Conservation (phyloP, 2,329 filamentous ascomycete genomes). For the Thermoascus crustaceus region DNA sequence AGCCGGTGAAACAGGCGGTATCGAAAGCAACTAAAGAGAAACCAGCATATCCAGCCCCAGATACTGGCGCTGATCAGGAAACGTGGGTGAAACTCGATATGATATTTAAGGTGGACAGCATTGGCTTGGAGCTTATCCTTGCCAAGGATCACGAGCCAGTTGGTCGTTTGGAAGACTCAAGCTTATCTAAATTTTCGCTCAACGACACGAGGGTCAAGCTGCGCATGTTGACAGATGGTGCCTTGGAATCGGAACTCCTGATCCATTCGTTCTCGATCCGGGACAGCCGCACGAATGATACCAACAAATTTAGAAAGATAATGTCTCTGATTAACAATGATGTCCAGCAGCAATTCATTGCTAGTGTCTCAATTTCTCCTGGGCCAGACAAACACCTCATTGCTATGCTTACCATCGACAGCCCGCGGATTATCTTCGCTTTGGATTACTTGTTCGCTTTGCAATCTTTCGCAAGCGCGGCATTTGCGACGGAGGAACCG, state of each 20-base stretch:
- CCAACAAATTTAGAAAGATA: slow-evolving; percentile 94
- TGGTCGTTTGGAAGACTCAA: slow-evolving; percentile 67
- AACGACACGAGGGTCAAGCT: slow-evolving; percentile 89
- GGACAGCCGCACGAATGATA: slow-evolving; percentile 79
- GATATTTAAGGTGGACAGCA: slow-evolving; percentile 77
- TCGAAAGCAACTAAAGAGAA: slow-evolving; percentile 45
- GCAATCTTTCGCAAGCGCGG: slow-evolving; percentile 70
- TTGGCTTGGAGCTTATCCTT: slow-evolving; percentile 80
- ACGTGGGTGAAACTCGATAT: slow-evolving; percentile 92
- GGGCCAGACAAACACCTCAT: slow-evolving; percentile 75
- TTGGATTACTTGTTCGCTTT: slow-evolving; percentile 91
- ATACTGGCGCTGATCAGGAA: slow-evolving; percentile 59
- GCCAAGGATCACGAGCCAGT: slow-evolving; percentile 69
- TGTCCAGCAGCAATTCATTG: slow-evolving; percentile 94
- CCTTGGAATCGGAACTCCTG: slow-evolving; percentile 83
- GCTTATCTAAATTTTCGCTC: slow-evolving; percentile 86
- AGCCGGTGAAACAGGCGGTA: slow-evolving; percentile 40
- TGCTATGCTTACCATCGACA: slow-evolving; percentile 88
- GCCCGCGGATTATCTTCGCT: slow-evolving; percentile 87
- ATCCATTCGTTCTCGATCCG: slow-evolving; percentile 92
- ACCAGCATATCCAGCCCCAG: slow-evolving; percentile 55
- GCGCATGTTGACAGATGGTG: slow-evolving; percentile 84
- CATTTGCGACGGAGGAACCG: slow-evolving; percentile 50
- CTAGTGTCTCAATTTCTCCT: slow-evolving; percentile 84
- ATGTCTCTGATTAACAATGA: slow-evolving; percentile 95